These are phyloP conservation scores for Galerina marginata DNA, from an alignment of 768 basidiomycete species.

Conservation along the genomic window DNA sequence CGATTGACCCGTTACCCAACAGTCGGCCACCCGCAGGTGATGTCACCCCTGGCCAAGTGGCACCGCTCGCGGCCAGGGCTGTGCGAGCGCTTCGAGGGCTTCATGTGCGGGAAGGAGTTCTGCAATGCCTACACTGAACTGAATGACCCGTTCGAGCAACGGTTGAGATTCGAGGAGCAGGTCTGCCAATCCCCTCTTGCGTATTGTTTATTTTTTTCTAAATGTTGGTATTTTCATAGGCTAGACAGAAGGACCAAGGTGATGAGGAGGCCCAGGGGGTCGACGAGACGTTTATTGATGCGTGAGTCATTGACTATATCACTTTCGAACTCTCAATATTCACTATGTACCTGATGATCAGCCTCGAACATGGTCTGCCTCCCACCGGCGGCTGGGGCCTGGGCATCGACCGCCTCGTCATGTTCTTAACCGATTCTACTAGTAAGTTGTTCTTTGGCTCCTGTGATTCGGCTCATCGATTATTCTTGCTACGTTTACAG, in stretches of 20 bases:
- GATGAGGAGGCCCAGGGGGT: conserved; percentile 98
- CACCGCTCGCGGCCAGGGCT: conserved; percentile 96
- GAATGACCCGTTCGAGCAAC: conserved; percentile 98
- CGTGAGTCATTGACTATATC: conserved; percentile 55
- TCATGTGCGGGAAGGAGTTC: conserved; percentile 98
- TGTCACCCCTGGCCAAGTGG: conserved; percentile 99
- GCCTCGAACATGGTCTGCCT: conserved; percentile 95
- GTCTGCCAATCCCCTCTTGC: conserved; percentile 31
- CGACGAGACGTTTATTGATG: conserved; percentile 95
- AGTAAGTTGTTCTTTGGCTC: conserved; percentile 55
- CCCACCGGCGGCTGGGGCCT: conserved; percentile 98
- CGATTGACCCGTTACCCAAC: conserved; percentile 9
- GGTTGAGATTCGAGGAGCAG: conserved; percentile 95
- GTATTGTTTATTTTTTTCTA: background rate
- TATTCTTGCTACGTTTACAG: conserved; percentile 39
- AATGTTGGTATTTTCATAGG: conserved; percentile 39
- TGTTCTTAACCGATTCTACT: conserved; percentile 98
- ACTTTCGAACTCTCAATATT: background rate
- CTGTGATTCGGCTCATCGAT: conserved; percentile 5
- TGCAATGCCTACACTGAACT: conserved; percentile 99
- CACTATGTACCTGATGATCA: conserved; percentile 33
- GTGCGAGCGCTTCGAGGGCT: conserved; percentile 98
- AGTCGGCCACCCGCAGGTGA: conserved; percentile 99
- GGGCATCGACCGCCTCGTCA: conserved; percentile 94
- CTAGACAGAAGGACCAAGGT: conserved; percentile 92